A percentile compares a stretch with the other conserved stretches of the same genome.
phyloP scores from a whole-genome alignment of 2,329 filamentous ascomycete species.

The Albophoma yamanashiensis region DNA sequence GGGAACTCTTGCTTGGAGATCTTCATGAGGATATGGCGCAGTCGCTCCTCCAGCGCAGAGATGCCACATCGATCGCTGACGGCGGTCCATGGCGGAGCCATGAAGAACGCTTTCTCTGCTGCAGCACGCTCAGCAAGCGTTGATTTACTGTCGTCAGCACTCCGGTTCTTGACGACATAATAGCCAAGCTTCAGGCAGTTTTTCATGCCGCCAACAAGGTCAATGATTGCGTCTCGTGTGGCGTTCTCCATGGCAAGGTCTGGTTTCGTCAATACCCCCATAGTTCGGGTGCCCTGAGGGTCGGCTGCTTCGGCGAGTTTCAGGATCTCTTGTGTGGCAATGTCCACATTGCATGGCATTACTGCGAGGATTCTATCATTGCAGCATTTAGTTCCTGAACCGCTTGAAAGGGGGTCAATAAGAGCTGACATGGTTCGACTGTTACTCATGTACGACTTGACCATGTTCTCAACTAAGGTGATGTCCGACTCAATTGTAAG shows the following conservation, averaged over 20 bases:
- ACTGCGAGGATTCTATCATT: slow-evolving; percentile 30
- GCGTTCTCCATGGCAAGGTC: slow-evolving; percentile 38
- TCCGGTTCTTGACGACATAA: slow-evolving; percentile 35
- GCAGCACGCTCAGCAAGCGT: slow-evolving; percentile 17
- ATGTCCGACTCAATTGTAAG: slow-evolving; percentile 34
- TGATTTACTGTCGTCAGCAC: slow-evolving; percentile 27
- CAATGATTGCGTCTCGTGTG: slow-evolving; percentile 24
- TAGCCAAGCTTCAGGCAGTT: slow-evolving; percentile 34
- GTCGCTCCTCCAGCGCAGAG: slow-evolving; percentile 19
- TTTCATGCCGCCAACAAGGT: slow-evolving; percentile 29
- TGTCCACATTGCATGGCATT: slow-evolving; percentile 26
- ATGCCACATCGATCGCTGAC: slow-evolving; percentile 22
- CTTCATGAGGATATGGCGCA: slow-evolving; percentile 26
- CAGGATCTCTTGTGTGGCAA: slow-evolving; percentile 30
- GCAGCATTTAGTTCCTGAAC: background rate
- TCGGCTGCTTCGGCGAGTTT: slow-evolving; percentile 25
- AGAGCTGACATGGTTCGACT: slow-evolving; percentile 28
- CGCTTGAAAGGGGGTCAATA: background rate
- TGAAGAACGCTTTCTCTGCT: slow-evolving; percentile 27
- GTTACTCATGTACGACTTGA: slow-evolving; percentile 33
- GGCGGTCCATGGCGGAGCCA: slow-evolving; percentile 20
- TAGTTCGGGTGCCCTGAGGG: slow-evolving; percentile 26
- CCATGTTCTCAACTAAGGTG: slow-evolving; percentile 33
- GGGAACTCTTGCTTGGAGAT: slow-evolving; percentile 28
- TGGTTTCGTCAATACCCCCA: slow-evolving; percentile 47